Evolutionary conservation across 495 filamentous ascomycete genomes (phyloP).

Genomic region (Penicillium crystallinum): DNA sequence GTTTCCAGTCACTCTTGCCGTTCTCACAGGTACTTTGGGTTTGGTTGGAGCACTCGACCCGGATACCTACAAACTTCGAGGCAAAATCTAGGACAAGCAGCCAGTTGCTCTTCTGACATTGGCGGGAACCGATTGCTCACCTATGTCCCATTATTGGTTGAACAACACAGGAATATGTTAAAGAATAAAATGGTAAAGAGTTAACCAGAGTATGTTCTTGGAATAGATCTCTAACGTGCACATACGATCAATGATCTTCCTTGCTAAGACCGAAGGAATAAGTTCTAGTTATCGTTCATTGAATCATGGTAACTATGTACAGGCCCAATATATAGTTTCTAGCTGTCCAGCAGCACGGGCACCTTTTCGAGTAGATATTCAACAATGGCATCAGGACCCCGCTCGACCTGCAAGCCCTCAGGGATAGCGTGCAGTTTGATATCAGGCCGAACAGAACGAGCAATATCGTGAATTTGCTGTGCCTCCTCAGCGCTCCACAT

Average conservation of each 20-base stretch:
- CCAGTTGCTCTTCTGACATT: no score
- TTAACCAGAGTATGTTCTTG: no score
- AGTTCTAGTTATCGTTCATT: background rate
- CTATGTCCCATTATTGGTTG: no score
- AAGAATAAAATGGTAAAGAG: no score
- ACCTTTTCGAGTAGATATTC: conserved; percentile 59
- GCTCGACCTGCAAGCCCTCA: conserved; percentile 58
- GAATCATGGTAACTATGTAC: background rate
- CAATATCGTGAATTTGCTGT: conserved; percentile 49
- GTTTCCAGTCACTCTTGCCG: no score
- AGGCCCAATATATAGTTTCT: conserved; percentile 4
- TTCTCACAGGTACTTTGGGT: no score
- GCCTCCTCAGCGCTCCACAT: conserved; percentile 63
- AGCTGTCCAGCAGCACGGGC: conserved; percentile 45
- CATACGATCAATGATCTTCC: background rate
- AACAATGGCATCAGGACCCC: conserved; percentile 60
- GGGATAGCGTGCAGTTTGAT: conserved; percentile 59
- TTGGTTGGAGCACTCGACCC: no score
- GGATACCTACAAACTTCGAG: no score
- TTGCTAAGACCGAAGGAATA: background rate
- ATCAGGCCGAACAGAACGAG: conserved; percentile 44
- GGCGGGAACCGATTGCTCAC: no score
- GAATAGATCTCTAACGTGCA: no score
- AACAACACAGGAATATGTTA: no score
- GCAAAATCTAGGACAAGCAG: no score